Percentiles rank a stretch among this genome's conserved stretches.
phyloP scores from a whole-genome alignment of 129 eudicot species.

The Chrysanthemum seticuspe region DNA sequence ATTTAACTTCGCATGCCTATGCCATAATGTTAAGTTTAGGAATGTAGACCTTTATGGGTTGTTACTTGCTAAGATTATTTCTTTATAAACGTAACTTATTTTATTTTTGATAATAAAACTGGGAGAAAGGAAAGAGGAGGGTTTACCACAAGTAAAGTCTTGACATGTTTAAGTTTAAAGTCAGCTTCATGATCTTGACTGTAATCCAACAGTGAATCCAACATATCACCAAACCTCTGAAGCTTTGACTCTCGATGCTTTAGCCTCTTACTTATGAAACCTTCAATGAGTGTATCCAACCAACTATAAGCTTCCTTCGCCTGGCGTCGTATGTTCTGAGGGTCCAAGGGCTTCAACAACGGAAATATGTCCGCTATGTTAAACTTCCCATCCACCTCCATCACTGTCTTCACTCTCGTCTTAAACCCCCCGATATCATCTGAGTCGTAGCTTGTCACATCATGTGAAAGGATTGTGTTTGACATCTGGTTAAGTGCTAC shows the following conservation, averaged over 20 bases:
- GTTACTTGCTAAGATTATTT: no score
- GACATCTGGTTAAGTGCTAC: not conserved
- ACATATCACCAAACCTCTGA: not conserved
- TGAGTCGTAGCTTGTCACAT: not conserved
- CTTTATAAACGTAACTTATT: no score
- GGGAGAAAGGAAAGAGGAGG: no score
- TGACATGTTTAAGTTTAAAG: not conserved
- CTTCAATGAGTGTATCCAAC: not conserved
- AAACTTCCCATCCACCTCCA: not conserved
- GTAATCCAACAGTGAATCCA: not conserved
- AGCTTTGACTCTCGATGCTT: not conserved
- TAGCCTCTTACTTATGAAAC: not conserved
- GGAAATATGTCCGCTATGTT: slow-evolving; percentile 3
- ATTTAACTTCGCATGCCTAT: no score
- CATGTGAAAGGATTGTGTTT: not conserved
- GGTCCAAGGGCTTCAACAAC: not conserved
- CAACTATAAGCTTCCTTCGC: not conserved
- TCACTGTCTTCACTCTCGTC: not conserved
- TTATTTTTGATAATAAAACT: no score
- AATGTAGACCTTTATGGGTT: no score
- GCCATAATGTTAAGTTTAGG: no score
- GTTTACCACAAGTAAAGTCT: not conserved
- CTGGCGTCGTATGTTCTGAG: not conserved
- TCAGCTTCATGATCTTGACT: not conserved
- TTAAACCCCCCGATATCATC: not conserved